Conservation (phyloP, 2,329 filamentous ascomycete species). For the Gliomastix tumulicola region DNA sequence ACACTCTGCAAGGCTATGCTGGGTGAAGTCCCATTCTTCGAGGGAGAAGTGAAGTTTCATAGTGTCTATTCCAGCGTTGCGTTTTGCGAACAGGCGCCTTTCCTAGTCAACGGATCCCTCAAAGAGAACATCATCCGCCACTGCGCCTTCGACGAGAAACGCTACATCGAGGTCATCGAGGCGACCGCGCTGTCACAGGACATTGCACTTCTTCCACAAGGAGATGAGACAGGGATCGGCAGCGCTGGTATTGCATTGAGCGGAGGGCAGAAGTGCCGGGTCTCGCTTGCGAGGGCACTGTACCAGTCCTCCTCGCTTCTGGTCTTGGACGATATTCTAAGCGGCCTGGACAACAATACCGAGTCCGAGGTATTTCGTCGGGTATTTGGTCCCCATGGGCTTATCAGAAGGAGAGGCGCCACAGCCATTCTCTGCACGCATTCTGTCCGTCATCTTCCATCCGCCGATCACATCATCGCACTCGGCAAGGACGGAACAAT, state of each 20-base stretch:
- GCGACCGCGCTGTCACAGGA: conserved; percentile 23
- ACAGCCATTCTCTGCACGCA: conserved; percentile 34
- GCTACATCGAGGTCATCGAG: conserved; percentile 25
- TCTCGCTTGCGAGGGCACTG: conserved; percentile 34
- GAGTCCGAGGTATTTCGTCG: conserved; percentile 32
- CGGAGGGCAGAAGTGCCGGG: conserved; percentile 30
- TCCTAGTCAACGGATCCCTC: conserved; percentile 23
- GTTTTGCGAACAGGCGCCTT: conserved; percentile 24
- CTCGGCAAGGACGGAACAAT: conserved; percentile 31
- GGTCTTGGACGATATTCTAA: conserved; percentile 38
- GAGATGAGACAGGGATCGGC: conserved; percentile 29
- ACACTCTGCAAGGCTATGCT: conserved; percentile 26
- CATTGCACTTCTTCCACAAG: conserved; percentile 19
- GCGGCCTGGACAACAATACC: conserved; percentile 35
- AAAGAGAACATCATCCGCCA: conserved; percentile 29
- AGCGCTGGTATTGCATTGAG: conserved; percentile 32
- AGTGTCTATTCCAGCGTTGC: conserved; percentile 10
- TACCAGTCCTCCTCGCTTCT: conserved; percentile 29
- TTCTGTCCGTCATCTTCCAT: conserved; percentile 19
- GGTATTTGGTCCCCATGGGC: conserved; percentile 30
- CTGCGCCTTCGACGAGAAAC: conserved; percentile 15
- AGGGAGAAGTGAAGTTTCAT: conserved; percentile 7
- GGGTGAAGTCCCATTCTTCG: conserved; percentile 14
- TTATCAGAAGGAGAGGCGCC: conserved; percentile 25
- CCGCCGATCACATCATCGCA: conserved; percentile 38